Evolutionary conservation across 306 rosid genomes (phyloP).

Genomic region (Trifolium dubium): DNA sequence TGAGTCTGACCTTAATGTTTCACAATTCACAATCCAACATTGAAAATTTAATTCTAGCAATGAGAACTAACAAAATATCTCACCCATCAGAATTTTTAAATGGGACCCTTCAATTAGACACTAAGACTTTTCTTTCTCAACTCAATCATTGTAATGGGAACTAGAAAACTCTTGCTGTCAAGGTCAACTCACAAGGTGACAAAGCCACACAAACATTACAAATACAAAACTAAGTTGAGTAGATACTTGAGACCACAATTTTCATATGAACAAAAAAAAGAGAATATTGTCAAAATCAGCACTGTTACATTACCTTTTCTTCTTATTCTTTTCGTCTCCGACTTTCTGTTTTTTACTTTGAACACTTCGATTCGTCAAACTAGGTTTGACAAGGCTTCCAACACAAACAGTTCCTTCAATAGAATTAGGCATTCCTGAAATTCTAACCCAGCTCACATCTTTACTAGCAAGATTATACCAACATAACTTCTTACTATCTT

Average conservation of each 20-base stretch:
- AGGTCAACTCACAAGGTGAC: slow-evolving; percentile 44
- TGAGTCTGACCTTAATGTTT: background rate
- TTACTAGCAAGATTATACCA: slow-evolving; percentile 58
- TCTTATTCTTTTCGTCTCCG: slow-evolving; percentile 22
- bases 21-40: background rate
- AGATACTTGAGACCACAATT: background rate
- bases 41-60: slow-evolving; percentile 6
- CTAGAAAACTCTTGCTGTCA: slow-evolving; percentile 38
- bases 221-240: background rate
- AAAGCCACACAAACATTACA: slow-evolving; percentile 8
- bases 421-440: slow-evolving; percentile 45
- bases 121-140: background rate
- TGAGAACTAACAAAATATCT: background rate
- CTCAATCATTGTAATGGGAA: background rate
- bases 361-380: slow-evolving; percentile 21
- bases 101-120: background rate
- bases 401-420: slow-evolving; percentile 53
- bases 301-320: slow-evolving; percentile 53
- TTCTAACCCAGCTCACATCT: slow-evolving; percentile 31
- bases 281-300: background rate
- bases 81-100: background rate
- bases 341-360: slow-evolving; percentile 25
- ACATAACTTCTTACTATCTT: slow-evolving; percentile 51
- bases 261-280: background rate
- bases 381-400: slow-evolving; percentile 62